Evolutionary conservation across 805 yeast species (phyloP), one percentile per base, ranked within the genome.

Genomic region (Hanseniaspora hatyaiensis): DNA sequence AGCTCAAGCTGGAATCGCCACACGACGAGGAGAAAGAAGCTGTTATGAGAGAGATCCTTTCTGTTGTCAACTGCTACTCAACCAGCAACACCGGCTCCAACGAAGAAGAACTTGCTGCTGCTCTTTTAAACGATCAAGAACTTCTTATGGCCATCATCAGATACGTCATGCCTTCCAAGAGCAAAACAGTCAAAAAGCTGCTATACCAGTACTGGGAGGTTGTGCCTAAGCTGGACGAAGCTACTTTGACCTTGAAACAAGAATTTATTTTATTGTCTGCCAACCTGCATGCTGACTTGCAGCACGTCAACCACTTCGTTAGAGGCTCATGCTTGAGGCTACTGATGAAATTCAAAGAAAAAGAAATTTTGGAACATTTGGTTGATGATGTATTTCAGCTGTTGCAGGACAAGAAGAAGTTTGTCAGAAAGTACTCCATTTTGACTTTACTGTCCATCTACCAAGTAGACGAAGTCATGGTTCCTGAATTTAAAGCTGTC

Each of bases 261-360:
- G 99, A 92, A 68, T 92, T 92, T 97, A 89, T 94, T 65, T 76
- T 92, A 54, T 97, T 89, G 43, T 92, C 97, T 70, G 94, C 94
- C 64, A 96, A 97, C 47, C 86, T 92, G 59, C 94, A 92, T 65
- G 88, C 87, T 65, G 99, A 92, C 63, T 74, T 92, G 57, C 96
- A 88, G 67, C 98, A 94, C 67, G 96, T 98, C 44, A 92, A 92
- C 70, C 98, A 92, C 66, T 92, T 81, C 62, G 82, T 92, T 54
- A 78, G 97, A 59, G 99, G 99, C 56, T 86, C 86, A 59, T 89
- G 97, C 8, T 72, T 92, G 65, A 78, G 97, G 59, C 89, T 87
- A 65, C 73, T 94, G 59, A 77, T 89, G 51, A 94, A 92, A 62
- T 72, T 92, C 61, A 82, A 79, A 60, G 97, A 92, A 67, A 82